A percentile compares a stretch with the other conserved stretches of the same genome.
These are phyloP conservation scores for Astrephomene gubernaculifera DNA, from an alignment of 139 green algal species.

Conservation along the genomic window DNA sequence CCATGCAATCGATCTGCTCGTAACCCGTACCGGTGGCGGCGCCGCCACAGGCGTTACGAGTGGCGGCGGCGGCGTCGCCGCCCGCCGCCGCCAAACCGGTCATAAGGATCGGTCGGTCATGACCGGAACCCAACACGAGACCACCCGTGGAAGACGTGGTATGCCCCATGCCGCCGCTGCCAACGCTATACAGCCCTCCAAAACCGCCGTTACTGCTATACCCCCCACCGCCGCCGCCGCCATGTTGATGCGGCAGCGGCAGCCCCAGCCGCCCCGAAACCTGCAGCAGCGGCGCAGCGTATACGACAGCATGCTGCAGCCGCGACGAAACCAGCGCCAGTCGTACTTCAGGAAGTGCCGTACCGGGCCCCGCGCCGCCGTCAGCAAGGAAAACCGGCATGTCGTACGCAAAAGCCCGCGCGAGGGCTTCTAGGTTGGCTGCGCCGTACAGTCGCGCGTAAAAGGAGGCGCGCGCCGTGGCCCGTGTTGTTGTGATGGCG, in stretches of 20 bases:
- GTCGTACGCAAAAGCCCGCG: conserved; percentile 46
- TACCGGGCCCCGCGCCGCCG: conserved; percentile 24
- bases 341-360: conserved; percentile 47
- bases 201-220: not conserved
- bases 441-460: conserved; percentile 45
- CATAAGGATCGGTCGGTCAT: no score
- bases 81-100: not conserved
- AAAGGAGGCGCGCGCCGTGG: conserved; percentile 45
- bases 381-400: conserved; percentile 51
- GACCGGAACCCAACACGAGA: not conserved
- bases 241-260: not conserved
- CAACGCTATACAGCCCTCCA: no score
- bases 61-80: not conserved
- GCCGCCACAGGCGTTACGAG: no score
- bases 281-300: conserved; percentile 37
- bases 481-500: conserved; percentile 47
- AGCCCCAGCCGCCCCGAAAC: conserved; percentile 24
- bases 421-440: conserved; percentile 29
- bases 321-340: conserved; percentile 55
- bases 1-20: conserved; percentile 28
- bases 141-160: no score
- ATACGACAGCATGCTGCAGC: conserved; percentile 45
- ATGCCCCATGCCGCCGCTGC: no score
- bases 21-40: not conserved
- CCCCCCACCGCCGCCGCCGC: not conserved